Evolutionary conservation across 2,329 filamentous ascomycete species (phyloP).

Genomic region (Aspergillus puulaauensis): DNA sequence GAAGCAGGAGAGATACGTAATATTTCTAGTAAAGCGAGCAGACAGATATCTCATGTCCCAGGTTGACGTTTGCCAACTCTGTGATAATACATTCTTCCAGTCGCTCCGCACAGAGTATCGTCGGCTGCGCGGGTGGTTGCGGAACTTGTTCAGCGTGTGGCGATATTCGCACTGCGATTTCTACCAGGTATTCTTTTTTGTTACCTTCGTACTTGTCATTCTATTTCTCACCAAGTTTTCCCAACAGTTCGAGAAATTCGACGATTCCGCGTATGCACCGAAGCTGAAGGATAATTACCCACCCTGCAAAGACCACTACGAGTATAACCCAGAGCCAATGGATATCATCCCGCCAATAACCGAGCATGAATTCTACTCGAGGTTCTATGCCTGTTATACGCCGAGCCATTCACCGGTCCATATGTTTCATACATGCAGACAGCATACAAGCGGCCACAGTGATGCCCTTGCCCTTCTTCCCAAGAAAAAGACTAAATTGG

Average conservation of each 20-base stretch:
- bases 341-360: not conserved
- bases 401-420: not conserved
- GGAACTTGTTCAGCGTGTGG: not conserved
- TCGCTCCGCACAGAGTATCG: not conserved
- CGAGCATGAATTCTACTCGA: not conserved
- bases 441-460: not conserved
- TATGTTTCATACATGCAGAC: not conserved
- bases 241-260: not conserved
- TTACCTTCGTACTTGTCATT: too few relatives aligned
- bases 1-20: not conserved
- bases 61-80: not conserved
- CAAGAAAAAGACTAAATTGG: not conserved
- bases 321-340: not conserved
- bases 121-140: not conserved
- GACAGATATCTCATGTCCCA: not conserved
- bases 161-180: constrained; percentile 1
- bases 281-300: not conserved
- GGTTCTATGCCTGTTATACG: not conserved
- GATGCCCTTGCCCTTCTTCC: not conserved
- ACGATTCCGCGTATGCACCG: not conserved
- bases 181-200: not conserved
- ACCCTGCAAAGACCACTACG: not conserved
- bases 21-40: not conserved
- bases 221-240: accelerated
- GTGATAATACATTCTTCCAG: not conserved